A percentile compares a stretch with the other conserved stretches of the same genome.
Conservation (phyloP, 2,329 filamentous ascomycete genomes). For the Plectosphaerella plurivora region DNA sequence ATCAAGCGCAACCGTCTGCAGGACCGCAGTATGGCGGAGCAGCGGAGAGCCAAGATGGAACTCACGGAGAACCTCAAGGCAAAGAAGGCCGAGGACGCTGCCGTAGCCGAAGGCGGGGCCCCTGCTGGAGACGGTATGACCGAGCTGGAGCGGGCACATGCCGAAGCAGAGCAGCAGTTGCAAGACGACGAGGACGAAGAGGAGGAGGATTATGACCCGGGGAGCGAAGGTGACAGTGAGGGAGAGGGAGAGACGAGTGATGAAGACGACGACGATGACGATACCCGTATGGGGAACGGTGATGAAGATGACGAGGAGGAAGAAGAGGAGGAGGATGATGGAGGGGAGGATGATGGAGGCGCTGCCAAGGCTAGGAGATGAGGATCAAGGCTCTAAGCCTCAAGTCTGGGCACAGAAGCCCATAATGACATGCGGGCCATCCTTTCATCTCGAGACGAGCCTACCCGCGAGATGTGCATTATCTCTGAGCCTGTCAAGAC, state of each 20-base stretch:
- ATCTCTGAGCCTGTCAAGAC: too few species aligned
- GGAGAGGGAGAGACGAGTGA: constrained; percentile 48
- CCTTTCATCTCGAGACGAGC: too few species aligned
- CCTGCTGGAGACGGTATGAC: constrained; percentile 36
- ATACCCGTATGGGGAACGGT: constrained; percentile 36
- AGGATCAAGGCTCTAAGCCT: too few species aligned
- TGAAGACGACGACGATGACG: constrained; percentile 49
- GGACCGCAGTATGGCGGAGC: constrained; percentile 65
- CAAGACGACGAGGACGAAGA: constrained; percentile 60
- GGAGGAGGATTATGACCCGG: constrained; percentile 64
- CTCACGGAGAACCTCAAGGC: constrained; percentile 54
- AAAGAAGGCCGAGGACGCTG: constrained; percentile 29
- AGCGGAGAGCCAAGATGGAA: constrained; percentile 59
- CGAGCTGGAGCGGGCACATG: constrained; percentile 44
- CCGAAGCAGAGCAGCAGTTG: constrained; percentile 46
- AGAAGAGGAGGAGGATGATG: constrained; percentile 27
- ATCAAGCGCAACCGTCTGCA: constrained; percentile 57
- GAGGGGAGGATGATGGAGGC: constrained; percentile 21
- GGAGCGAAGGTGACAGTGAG: constrained; percentile 55
- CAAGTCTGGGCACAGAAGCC: too few species aligned
- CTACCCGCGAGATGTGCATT: too few species aligned
- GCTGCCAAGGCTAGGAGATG: too few species aligned
- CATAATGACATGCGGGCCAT: too few species aligned
- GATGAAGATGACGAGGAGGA: constrained; percentile 35
- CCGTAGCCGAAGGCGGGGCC: constrained; percentile 23